Evolutionary conservation across 345 rosid genomes (phyloP), one percentile per base, ranked within the genome.

Genomic region (Salix dunnii): DNA sequence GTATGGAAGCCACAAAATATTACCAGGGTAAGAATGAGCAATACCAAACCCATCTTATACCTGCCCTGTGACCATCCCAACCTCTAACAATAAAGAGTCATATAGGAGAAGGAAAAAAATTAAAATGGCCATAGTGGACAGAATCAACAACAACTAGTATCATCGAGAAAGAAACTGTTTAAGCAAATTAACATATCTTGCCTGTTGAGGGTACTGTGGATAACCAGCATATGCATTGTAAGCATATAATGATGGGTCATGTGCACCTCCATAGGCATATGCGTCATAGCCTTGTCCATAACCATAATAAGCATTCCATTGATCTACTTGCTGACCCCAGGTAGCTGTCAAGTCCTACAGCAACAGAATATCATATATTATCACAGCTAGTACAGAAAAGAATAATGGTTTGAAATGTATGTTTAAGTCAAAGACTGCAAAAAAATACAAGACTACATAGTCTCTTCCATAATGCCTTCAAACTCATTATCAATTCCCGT

Each of bases 201-300:
- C 99, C 90, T 88, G 96, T 83, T 85, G 99, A 31, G 91, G 90
- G 85, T 93, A 93, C 73, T 91, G 99, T 38, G 96, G 79, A 84
- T 91, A 93, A 76, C 98, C 97, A 66, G 92, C 90, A 83, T 96
- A 92, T 83, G 91, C 92, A 83, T 90, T 89, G 77, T 96, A 96
- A 17, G 92, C 92, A 81, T 91, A 92, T 74, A 91, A 16, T n/a
- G 98, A 94, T 63, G 96, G 99, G 80, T 93, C 99, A 23, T 88
- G 94, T 49, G 93, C n/a, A 74, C 92, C 81, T 55, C 90, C 97
- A 83, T 94, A 94, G 68, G 80, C 90, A 85, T 91, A 93, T 5
- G 94, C 90, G 80, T 95, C 97, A 67, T 95, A 95, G 53, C 97
- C 96, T 83, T 96, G 99, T 60, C 92, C 97, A 75, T 96, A 96